Base-by-base conservation (phyloP, 768 basidiomycete species). In the Paxillus ammoniavirescens region DNA sequence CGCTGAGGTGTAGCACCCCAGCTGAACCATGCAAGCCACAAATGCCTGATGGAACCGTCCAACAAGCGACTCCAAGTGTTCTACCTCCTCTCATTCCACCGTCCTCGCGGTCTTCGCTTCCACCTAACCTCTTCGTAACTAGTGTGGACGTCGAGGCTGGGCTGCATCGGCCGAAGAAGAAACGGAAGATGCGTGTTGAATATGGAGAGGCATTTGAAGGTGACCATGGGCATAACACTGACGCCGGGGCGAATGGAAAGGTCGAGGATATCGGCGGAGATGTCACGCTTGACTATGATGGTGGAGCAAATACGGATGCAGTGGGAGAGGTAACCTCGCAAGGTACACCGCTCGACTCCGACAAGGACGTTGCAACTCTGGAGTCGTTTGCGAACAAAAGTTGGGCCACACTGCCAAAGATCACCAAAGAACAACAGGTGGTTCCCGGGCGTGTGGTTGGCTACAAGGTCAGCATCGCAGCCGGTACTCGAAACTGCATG, bases 71-170 rank as follows among this genome's bases (percentile, higher is more conserved):
- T 8, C 49, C 54, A 9, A 58, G 36, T 37, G 52, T 47, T 2
- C 57, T 53, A 5, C 70, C 75, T 7, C 76, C 73, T 1, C 67
- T 87, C 10, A 59, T 87, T 31, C 83, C 87, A 2, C 88, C 88
- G 1, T 89, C 88, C 4, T 80, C 84, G 61, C 78, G 81, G 42
- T 68, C 79, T 47, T 61, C 71, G 44, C 60, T 90, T 8, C 88
- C 88, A 0, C 61, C 72, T 4, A 83, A 86, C 48, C 64, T 90
- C 61, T 82, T 90, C 55, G 84, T 90, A 33, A 89, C 87, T 3
- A 84, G 82, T 57, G 74, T 89, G 2, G 85, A 90, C 55, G 84
- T 89, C 23, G 86, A 87, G 60, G 78, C 73, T 23, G 78, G 73
- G 1, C 9, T 54, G 50, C 49, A 55, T 17, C 57, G 61, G 36